Evolutionary conservation across 257 asterid genomes (phyloP).

Genomic region (Petunia secreta): DNA sequence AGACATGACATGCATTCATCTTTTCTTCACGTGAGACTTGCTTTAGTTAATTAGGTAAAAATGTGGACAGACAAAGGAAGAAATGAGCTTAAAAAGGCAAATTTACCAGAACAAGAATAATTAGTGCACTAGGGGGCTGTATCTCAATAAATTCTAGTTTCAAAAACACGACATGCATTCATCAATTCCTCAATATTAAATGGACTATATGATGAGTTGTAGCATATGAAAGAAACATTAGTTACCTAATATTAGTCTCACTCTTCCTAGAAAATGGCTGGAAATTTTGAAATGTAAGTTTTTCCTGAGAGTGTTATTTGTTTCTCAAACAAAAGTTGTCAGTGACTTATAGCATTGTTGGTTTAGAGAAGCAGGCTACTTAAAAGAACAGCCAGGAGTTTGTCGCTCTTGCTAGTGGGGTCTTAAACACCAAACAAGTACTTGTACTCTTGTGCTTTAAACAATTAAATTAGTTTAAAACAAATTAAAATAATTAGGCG

Average conservation of each 20-base stretch:
- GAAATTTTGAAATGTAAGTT: not conserved
- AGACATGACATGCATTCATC: not conserved
- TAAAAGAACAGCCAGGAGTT: not conserved
- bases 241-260: not conserved
- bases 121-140: not conserved
- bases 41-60: not conserved
- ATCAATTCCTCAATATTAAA: not conserved
- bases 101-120: conserved; percentile 1
- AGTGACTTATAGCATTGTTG: not conserved
- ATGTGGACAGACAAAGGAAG: no score
- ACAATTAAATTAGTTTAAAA: no score
- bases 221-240: conserved; percentile 1
- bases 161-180: not conserved
- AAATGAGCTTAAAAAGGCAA: not conserved
- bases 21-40: not conserved
- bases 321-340: not conserved
- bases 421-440: not conserved
- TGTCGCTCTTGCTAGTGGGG: not conserved
- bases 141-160: not conserved
- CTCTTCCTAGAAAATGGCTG: not conserved
- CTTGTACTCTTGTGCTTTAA: not conserved
- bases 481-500: not conserved
- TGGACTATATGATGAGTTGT: not conserved
- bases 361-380: not conserved
- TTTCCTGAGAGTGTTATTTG: not conserved